phyloP scores from a whole-genome alignment of 1,139 yeast genomes.

The Pichia cactophila region DNA sequence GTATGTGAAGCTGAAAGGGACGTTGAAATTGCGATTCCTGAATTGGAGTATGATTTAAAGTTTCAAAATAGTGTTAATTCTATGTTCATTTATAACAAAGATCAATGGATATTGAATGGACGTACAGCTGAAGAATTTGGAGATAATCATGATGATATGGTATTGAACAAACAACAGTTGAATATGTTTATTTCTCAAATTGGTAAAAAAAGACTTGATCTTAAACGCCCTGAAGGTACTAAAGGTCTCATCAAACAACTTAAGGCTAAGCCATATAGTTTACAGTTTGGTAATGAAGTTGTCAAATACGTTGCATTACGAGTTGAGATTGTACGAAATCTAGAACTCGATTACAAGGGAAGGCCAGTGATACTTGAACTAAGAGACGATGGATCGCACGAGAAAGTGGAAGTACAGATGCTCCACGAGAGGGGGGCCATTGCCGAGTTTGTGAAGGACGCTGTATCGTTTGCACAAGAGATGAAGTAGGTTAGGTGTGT shows the following conservation, averaged over 20 bases:
- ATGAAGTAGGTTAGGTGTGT: neutral
- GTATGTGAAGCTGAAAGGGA: constrained; percentile 23
- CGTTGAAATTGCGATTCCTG: constrained; percentile 20
- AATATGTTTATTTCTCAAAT: constrained; percentile 12
- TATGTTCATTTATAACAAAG: constrained; percentile 16
- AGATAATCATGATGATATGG: constrained; percentile 2
- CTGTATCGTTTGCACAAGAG: constrained; percentile 2
- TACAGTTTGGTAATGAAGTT: constrained; percentile 2
- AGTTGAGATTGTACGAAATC: constrained; percentile 30
- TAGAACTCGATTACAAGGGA: constrained; percentile 32
- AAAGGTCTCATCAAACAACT: constrained; percentile 7
- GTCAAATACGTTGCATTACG: constrained; percentile 10
- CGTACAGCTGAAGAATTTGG: constrained; percentile 4
- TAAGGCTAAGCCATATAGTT: constrained; percentile 10
- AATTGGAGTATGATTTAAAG: constrained; percentile 19
- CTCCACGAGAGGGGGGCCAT: constrained; percentile 13
- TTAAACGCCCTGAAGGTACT: constrained; percentile 8
- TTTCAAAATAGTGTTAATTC: constrained; percentile 25
- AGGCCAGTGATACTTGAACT: constrained; percentile 22
- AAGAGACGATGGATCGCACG: constrained; percentile 20
- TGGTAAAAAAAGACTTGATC: constrained; percentile 9
- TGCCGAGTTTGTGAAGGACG: constrained; percentile 4
- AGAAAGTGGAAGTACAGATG: constrained; percentile 22
- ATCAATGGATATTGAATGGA: constrained; percentile 15
- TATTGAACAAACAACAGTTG: constrained; percentile 8